Evolutionary conservation across 2,329 filamentous ascomycete genomes (phyloP).

Genomic region (Cladosporium sp.): DNA sequence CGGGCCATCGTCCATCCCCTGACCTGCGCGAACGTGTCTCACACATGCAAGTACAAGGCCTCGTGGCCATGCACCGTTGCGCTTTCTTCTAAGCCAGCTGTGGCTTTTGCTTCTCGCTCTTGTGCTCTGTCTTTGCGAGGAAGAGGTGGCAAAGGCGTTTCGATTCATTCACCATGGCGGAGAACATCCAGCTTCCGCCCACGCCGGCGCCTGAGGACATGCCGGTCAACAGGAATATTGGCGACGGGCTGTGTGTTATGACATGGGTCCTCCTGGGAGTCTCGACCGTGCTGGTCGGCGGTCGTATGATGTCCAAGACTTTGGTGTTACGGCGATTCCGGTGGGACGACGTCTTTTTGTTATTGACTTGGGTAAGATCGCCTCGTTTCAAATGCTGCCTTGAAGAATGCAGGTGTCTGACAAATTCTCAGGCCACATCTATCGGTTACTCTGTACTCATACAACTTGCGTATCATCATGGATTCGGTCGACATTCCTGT

Average conservation of each 20-base stretch:
- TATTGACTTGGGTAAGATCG: conserved; percentile 5
- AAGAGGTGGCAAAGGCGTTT: neutral
- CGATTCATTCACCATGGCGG: neutral
- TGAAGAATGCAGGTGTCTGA: neutral
- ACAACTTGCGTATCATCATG: conserved; percentile 5
- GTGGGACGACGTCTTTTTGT: neutral
- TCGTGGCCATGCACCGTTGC: too few species aligned
- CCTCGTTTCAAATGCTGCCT: neutral
- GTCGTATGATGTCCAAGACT: neutral
- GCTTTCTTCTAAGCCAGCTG: too few species aligned
- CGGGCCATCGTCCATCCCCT: too few species aligned
- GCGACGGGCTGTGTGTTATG: conserved; percentile 5
- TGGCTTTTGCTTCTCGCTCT: neutral
- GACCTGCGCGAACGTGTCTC: too few species aligned
- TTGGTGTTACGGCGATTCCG: neutral
- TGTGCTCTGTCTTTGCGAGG: neutral
- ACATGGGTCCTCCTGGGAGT: conserved; percentile 6
- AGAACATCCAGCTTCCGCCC: neutral
- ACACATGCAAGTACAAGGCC: too few species aligned
- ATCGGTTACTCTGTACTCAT: neutral
- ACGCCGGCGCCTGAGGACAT: neutral
- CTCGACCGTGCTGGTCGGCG: conserved; percentile 3
- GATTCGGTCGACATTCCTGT: conserved; percentile 6
- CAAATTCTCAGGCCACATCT: neutral
- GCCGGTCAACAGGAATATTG: neutral